Conservation (phyloP, 2,329 filamentous ascomycete species). For the Alternaria sp. region DNA sequence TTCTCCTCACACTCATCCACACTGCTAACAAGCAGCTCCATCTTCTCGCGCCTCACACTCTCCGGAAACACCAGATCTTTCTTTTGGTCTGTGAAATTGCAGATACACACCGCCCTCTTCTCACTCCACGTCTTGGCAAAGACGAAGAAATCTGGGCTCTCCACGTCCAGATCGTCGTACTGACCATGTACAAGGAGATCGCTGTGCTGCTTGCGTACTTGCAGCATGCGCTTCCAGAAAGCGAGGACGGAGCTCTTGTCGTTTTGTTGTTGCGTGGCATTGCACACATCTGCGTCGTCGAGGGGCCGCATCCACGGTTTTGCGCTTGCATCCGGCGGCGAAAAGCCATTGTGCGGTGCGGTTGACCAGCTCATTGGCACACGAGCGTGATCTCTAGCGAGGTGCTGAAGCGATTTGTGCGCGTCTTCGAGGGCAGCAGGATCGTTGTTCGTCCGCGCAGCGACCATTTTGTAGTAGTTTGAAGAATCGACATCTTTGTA, state of each 20-base stretch:
- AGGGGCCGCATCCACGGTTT: conserved; percentile 69
- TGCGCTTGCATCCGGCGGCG: conserved; percentile 55
- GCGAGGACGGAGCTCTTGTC: conserved; percentile 61
- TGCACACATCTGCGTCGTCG: conserved; percentile 63
- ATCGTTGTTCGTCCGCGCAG: conserved; percentile 37
- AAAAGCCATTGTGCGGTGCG: conserved; percentile 67
- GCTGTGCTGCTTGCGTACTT: conserved; percentile 63
- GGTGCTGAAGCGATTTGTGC: conserved; percentile 63
- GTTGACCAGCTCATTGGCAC: conserved; percentile 73
- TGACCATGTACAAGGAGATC: conserved; percentile 69
- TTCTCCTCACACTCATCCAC: conserved; percentile 28
- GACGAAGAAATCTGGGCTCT: conserved; percentile 66
- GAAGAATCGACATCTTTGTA: conserved; percentile 64
- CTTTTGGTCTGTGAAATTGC: conserved; percentile 47
- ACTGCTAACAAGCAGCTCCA: conserved; percentile 37
- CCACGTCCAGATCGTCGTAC: conserved; percentile 62
- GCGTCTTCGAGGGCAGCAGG: conserved; percentile 56
- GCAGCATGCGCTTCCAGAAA: conserved; percentile 68
- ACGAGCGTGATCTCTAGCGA: conserved; percentile 72
- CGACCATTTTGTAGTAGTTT: conserved; percentile 60
- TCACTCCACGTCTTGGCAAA: conserved; percentile 48
- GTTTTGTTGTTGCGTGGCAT: conserved; percentile 63
- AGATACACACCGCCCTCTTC: conserved; percentile 42
- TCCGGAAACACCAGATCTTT: conserved; percentile 48
- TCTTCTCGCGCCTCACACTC: conserved; percentile 41